These are phyloP conservation scores for Termitomyces sp. DNA, from an alignment of 768 basidiomycete species.

Conservation along the genomic window DNA sequence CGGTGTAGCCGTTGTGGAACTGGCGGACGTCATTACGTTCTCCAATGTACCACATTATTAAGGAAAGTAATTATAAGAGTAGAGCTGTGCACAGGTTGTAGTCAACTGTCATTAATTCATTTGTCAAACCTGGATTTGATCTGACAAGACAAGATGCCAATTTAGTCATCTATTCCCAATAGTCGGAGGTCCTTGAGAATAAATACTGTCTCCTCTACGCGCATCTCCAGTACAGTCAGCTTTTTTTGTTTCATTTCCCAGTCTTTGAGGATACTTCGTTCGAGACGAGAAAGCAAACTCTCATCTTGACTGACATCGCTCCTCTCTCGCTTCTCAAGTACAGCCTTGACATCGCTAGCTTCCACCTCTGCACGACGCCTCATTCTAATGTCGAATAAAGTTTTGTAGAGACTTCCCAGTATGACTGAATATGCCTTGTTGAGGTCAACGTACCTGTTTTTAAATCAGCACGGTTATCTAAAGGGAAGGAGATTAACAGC, in stretches of 20 bases:
- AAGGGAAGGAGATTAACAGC: conserved; percentile 7
- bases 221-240: conserved; percentile 75
- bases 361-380: conserved; percentile 74
- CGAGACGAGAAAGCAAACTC: conserved; percentile 63
- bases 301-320: conserved; percentile 82
- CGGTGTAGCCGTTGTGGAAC: not conserved
- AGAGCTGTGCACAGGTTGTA: not conserved
- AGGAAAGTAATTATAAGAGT: not conserved
- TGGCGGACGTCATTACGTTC: not conserved
- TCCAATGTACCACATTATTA: too few species aligned
- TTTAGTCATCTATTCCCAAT: conserved; percentile 41
- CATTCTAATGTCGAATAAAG: conserved; percentile 78
- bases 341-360: conserved; percentile 57
- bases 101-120: too few species aligned
- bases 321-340: conserved; percentile 78
- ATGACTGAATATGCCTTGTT: conserved; percentile 78
- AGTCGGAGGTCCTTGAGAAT: conserved; percentile 77
- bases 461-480: conserved; percentile 1
- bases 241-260: conserved; percentile 76
- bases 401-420: conserved; percentile 81
- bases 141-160: not conserved
- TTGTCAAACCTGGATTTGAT: not conserved
- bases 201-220: conserved; percentile 88
- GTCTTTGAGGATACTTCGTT: conserved; percentile 68
- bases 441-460: conserved; percentile 82